Percentiles rank a stretch among this genome's conserved stretches.
phyloP scores from a whole-genome alignment of 306 rosid genomes.

The Vachellia collinsii region DNA sequence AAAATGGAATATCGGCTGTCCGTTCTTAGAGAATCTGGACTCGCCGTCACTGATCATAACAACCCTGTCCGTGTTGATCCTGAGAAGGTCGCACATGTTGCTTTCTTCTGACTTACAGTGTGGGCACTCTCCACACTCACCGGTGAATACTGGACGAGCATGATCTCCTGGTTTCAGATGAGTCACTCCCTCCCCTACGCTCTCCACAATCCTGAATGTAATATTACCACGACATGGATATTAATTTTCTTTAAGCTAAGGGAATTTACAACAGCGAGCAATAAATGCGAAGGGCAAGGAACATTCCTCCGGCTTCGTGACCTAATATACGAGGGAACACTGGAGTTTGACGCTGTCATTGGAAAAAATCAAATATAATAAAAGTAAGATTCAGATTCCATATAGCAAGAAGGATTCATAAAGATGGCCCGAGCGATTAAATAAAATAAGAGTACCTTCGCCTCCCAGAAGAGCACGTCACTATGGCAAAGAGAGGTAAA shows the following conservation, averaged over 20 bases:
- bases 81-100: slow-evolving; percentile 69
- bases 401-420: neutral
- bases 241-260: neutral
- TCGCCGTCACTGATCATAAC: slow-evolving; percentile 56
- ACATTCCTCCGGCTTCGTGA: slow-evolving; percentile 73
- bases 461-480: slow-evolving; percentile 37
- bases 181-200: slow-evolving; percentile 69
- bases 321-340: slow-evolving; percentile 74
- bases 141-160: slow-evolving; percentile 68
- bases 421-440: neutral
- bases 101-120: slow-evolving; percentile 71
- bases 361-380: neutral
- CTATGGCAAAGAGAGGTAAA: slow-evolving; percentile 34
- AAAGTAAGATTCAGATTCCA: slow-evolving; percentile 3
- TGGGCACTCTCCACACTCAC: slow-evolving; percentile 62
- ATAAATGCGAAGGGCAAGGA: neutral
- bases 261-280: neutral
- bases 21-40: slow-evolving; percentile 58
- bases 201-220: slow-evolving; percentile 43
- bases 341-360: slow-evolving; percentile 60
- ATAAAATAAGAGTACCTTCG: slow-evolving; percentile 10
- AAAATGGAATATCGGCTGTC: slow-evolving; percentile 63
- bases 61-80: slow-evolving; percentile 65
- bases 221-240: neutral
- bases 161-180: slow-evolving; percentile 64